Conservation (phyloP, 108 stramenopile genomes). For the Phaeodactylum tricornutum region DNA sequence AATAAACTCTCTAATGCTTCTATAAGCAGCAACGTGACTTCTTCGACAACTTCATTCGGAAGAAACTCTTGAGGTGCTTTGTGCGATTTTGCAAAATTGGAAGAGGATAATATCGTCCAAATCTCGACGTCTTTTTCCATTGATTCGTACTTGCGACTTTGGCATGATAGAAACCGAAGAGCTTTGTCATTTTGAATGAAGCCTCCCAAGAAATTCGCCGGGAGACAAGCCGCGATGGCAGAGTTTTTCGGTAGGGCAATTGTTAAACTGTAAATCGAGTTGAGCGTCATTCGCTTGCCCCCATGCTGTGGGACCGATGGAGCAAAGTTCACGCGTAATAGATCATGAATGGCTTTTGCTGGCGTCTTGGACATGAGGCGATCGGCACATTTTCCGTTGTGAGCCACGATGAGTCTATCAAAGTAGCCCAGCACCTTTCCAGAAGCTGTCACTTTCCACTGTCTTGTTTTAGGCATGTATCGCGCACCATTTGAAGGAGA, state of each 20-base stretch:
- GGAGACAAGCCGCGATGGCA: constrained; percentile 15
- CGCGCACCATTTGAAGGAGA: constrained; percentile 68
- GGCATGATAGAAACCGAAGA: constrained; percentile 46
- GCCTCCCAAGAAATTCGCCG: constrained; percentile 28
- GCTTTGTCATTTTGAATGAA: constrained; percentile 56
- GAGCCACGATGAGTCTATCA: constrained; percentile 66
- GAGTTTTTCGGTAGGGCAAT: constrained; percentile 31
- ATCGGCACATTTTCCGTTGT: constrained; percentile 90
- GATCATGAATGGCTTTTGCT: constrained; percentile 45
- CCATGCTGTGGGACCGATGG: constrained; percentile 50
- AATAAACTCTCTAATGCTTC: constrained; percentile 37
- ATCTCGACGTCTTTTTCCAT: constrained; percentile 34
- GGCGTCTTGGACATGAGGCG: constrained; percentile 77
- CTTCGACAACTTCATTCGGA: constrained; percentile 34
- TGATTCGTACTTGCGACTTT: constrained; percentile 47
- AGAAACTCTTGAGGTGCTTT: constrained; percentile 83
- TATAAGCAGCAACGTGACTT: constrained; percentile 43
- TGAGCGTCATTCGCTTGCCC: constrained; percentile 73
- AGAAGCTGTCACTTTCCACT: constrained; percentile 49
- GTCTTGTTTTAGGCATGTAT: constrained; percentile 17
- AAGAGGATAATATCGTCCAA: constrained; percentile 69
- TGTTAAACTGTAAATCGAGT: constrained; percentile 58
- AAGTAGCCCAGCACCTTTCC: constrained; percentile 45
- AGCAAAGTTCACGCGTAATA: constrained; percentile 64
- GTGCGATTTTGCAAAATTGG: constrained; percentile 60